Conservation (phyloP, 192 early-diverging fungal species). For the Chytriomyces sp. region DNA sequence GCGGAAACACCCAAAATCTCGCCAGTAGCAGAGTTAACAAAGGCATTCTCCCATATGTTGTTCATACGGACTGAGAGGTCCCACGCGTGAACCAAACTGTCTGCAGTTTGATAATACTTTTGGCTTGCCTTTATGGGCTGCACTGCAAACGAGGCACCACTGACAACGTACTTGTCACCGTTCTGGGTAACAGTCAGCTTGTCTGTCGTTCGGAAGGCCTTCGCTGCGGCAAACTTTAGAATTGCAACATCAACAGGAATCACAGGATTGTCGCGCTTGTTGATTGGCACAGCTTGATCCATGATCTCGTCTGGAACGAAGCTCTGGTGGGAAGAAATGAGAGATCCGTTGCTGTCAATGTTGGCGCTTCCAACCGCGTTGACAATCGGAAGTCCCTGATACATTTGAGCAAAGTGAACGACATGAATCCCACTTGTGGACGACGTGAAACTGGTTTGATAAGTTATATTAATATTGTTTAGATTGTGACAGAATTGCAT, state of each 20-base stretch:
- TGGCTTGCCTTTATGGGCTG: background rate
- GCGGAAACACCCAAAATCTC: too few species aligned
- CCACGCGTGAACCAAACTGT: slow-evolving; percentile 16
- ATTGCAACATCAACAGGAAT: slow-evolving; percentile 2
- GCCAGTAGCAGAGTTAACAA: too few species aligned
- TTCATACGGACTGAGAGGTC: slow-evolving; percentile 3
- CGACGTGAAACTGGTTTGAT: background rate
- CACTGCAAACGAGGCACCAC: slow-evolving; percentile 1
- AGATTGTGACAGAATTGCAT: too few species aligned
- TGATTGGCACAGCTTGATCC: background rate
- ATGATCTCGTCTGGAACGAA: background rate
- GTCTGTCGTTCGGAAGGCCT: background rate
- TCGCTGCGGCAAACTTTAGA: background rate
- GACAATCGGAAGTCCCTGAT: slow-evolving; percentile 17
- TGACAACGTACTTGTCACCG: background rate
- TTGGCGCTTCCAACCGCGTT: slow-evolving; percentile 10
- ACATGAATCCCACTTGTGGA: background rate
- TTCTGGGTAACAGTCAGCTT: slow-evolving; percentile 7
- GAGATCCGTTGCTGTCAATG: background rate
- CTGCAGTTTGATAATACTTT: slow-evolving; percentile 23
- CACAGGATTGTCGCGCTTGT: background rate
- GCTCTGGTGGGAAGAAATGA: background rate
- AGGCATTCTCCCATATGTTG: background rate
- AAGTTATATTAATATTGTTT: too few species aligned
- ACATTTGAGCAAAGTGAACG: slow-evolving; percentile 7